Base-by-base conservation (phyloP, 164 flowering plant species). In the Vitis amurensis region DNA sequence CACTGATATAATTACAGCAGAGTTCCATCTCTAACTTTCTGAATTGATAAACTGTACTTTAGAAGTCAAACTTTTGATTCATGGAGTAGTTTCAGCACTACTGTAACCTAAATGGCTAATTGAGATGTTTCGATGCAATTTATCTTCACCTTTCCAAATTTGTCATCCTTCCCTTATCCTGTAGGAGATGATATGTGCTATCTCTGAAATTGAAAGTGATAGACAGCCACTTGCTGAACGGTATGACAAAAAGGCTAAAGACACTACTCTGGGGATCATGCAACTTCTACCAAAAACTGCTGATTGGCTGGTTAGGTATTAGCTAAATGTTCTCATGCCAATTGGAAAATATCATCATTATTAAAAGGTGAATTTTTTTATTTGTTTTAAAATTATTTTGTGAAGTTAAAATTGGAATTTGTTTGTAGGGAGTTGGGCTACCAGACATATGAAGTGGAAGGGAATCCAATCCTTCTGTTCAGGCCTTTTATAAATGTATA, bases 141-240 rank as follows among this genome's bases (percentile, higher is more conserved):
- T 3, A 27, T 50, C 47, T 31, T 17, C 13, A 12, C 23, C 14
- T 9, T 50, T 16, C 9, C 3, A 62, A 53, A 3, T 64, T 56
- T 11, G 13, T 55, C 55, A 50, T 58, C 16, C 61, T 53, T 55
- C 52, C 65, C 17, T 72, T 47, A 50, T 29, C 69, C 55, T 74
- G 64, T 86, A 92, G 98, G 94, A 86, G 55, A 94, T 92, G 89
- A 76, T 94, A 59, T 86, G 95, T 80, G 94, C 97, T 50, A 78
- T 92, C 74, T 90, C 94, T 59, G 94, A 87, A 79, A 92, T 94
- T 77, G 95, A 82, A 78, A 94, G 97, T 83, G 88, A 83, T 67
- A 81, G 97, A 72, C 90, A 86, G 75, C 92, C 74, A 16, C 87
- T 94, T 58, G 84, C 87, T 11, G 78, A 61, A 23, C 82, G 80